Base-by-base conservation (phyloP, 805 yeast genomes). In the Myxozyma sirexii region DNA sequence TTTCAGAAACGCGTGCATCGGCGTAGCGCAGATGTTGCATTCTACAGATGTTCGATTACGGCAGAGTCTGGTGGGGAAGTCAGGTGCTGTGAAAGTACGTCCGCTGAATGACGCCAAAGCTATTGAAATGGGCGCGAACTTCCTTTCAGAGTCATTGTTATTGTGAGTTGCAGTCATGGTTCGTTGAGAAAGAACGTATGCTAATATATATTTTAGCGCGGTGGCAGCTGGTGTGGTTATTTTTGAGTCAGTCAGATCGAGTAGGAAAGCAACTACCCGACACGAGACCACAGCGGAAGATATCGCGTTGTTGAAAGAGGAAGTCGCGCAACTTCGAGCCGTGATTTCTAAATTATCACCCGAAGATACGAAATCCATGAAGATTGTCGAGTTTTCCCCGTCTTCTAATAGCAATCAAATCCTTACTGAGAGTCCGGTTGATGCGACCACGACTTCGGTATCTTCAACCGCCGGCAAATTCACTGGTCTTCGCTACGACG, bases 21-120 rank as follows among this genome's bases (percentile, higher is more conserved):
- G 72, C 10, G 76, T 88, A 27, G 96, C 96, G 1, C 96, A 90
- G 72, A 71, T 79, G 23, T 71, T 89, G 27, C 96, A 90, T 68
- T 77, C 77, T 44, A 76, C 87, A 4, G 96, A 90, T 68, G 77
- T 84, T 51, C 75, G 74, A 33, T 74, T 90, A 59, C 80, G 92
- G 53, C 79, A 82, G 80, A 77, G 81, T 39, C 76, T 88, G 44
- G 70, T 84, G 62, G 87, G 88, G 19, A 82, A 80, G 56, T 75
- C 75, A 56, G 76, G 79, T 31, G 69, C 47, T 35, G 59, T 44
- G 4, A 82, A 80, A 67, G 81, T 89, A 7, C 80, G 96, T 49
- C 96, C 96, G 0, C 79, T 90, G 70, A 89, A 88, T 70, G 96
- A 89, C 66, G 82, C 84, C 12, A 85, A 84, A 68, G 96, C 97